These are phyloP conservation scores for Neodidymelliopsis sp. DNA, from an alignment of 2,329 filamentous ascomycete species.

Conservation along the genomic window DNA sequence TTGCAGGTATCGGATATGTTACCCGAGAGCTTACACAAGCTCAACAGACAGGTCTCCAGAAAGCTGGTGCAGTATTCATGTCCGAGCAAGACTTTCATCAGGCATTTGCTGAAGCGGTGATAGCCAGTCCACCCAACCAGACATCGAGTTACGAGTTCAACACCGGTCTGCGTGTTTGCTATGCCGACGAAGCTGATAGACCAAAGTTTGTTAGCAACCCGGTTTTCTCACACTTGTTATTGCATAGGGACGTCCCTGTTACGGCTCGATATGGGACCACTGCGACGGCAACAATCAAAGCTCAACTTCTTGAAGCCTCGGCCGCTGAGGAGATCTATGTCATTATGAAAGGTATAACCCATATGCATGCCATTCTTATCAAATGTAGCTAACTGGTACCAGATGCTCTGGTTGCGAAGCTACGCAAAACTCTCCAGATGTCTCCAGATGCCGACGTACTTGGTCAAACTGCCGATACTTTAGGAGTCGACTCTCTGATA, in stretches of 20 bases:
- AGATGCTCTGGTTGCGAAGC: background rate
- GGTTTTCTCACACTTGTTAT: constrained; percentile 6
- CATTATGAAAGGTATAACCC: background rate
- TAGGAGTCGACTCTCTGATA: constrained; percentile 45
- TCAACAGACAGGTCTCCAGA: constrained; percentile 33
- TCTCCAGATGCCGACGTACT: background rate
- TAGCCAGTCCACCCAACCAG: background rate
- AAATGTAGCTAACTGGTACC: too few species aligned
- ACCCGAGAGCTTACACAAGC: background rate
- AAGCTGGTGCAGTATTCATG: constrained; percentile 7
- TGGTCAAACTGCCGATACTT: background rate
- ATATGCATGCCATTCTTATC: background rate
- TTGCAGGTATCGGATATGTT: constrained; percentile 53
- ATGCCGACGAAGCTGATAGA: background rate
- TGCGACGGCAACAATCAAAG: background rate
- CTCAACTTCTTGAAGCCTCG: background rate
- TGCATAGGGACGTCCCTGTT: background rate
- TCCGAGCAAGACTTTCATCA: constrained; percentile 27
- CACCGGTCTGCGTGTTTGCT: constrained; percentile 4
- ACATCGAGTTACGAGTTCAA: background rate
- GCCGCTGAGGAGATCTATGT: background rate
- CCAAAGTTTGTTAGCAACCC: constrained; percentile 1
- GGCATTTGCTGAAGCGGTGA: constrained; percentile 23
- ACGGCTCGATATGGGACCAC: background rate
- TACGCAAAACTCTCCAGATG: constrained; percentile 9